Evolutionary conservation across 2,329 filamentous ascomycete genomes (phyloP).

Genomic region (Arthrinium phaeospermum): DNA sequence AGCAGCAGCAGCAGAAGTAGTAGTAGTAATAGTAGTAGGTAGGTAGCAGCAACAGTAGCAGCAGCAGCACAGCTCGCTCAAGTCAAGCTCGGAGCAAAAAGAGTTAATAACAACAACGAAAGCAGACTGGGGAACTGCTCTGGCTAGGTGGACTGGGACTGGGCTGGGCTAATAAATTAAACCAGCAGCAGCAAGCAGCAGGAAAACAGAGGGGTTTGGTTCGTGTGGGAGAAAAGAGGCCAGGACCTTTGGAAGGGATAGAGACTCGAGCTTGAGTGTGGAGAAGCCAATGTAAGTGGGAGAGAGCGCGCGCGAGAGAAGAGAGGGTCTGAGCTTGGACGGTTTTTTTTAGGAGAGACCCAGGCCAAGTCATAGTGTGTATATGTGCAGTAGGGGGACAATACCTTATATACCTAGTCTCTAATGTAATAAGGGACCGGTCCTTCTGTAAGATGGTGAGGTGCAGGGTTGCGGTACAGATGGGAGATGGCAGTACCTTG

Average conservation of each 20-base stretch:
- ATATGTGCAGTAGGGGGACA: not conserved
- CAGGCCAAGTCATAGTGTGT: slow-evolving; percentile 7
- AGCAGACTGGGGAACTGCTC: slow-evolving; percentile 9
- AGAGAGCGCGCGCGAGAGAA: not conserved
- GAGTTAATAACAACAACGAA: slow-evolving; percentile 17
- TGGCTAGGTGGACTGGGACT: slow-evolving; percentile 5
- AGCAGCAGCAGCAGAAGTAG: not conserved
- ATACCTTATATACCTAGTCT: not conserved
- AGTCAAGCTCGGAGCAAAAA: not conserved
- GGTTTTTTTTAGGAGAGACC: slow-evolving; percentile 8
- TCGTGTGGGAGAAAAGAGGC: slow-evolving; percentile 20
- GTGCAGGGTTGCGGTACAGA: slow-evolving; percentile 8
- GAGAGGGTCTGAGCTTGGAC: slow-evolving; percentile 16
- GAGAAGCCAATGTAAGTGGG: slow-evolving; percentile 17
- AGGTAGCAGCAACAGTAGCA: not conserved
- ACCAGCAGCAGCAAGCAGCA: slow-evolving; percentile 1
- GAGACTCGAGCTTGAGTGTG: slow-evolving; percentile 16
- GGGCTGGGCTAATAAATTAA: slow-evolving; percentile 14
- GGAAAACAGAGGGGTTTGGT: slow-evolving; percentile 16
- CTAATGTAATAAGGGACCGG: slow-evolving; percentile 6
- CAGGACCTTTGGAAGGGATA: slow-evolving; percentile 17
- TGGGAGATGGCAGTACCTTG: slow-evolving; percentile 11
- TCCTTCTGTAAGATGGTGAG: slow-evolving; percentile 4
- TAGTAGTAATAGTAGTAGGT: not conserved
- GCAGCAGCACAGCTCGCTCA: slow-evolving; percentile 3